Evolutionary conservation across 805 yeast genomes (phyloP).

Genomic region (Metschnikowia continentalis): DNA sequence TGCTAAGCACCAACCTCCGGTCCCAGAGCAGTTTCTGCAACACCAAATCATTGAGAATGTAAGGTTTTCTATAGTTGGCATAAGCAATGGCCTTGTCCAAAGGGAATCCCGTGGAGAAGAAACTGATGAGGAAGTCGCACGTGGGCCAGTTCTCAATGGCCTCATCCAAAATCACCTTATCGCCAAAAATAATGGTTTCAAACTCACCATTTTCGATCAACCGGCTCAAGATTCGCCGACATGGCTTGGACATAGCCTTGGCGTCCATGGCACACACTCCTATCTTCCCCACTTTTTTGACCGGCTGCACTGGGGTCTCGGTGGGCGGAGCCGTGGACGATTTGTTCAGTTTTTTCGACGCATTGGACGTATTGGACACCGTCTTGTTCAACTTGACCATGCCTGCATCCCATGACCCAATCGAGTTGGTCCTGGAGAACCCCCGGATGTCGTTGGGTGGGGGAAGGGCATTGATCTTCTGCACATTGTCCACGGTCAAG

Average conservation of each 20-base stretch:
- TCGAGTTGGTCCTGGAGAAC: slow-evolving; percentile 22
- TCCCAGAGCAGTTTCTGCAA: slow-evolving; percentile 98
- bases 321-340: background rate
- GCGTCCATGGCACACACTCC: slow-evolving; percentile 99
- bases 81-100: slow-evolving; percentile 91
- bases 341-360: slow-evolving; percentile 34
- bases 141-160: slow-evolving; percentile 97
- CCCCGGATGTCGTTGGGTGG: slow-evolving; percentile 10
- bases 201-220: slow-evolving; percentile 91
- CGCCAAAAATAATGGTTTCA: slow-evolving; percentile 95
- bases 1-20: slow-evolving; percentile 76
- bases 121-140: slow-evolving; percentile 89
- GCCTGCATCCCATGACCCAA: slow-evolving; percentile 19
- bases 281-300: slow-evolving; percentile 81
- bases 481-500: slow-evolving; percentile 16
- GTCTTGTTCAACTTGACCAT: slow-evolving; percentile 31
- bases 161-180: slow-evolving; percentile 93
- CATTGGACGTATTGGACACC: slow-evolving; percentile 31
- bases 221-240: slow-evolving; percentile 83
- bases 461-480: slow-evolving; percentile 18
- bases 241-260: slow-evolving; percentile 92
- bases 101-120: slow-evolving; percentile 95
- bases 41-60: slow-evolving; percentile 77
- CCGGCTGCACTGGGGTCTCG: background rate
- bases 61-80: slow-evolving; percentile 86